Evolutionary conservation across 129 eudicot species (phyloP), one percentile per base, ranked within the genome.

Genomic region (Mikania micrantha): DNA sequence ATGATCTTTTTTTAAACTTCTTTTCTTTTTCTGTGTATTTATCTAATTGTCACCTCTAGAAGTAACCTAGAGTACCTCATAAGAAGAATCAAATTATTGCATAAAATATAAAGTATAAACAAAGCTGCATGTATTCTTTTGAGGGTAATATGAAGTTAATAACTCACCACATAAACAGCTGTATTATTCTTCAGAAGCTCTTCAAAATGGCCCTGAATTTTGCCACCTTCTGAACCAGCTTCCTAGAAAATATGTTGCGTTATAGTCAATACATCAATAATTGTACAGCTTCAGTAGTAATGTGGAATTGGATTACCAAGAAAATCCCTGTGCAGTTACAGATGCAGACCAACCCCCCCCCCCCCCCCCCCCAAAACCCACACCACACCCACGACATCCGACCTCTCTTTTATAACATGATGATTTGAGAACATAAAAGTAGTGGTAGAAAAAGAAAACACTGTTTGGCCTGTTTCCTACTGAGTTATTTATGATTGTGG

Each of bases 221-320:
- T 89, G 45, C 95, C 95, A 49, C 98, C 96, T 42, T 89, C 99
- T 19, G 91, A 84, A 66, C 95, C 86, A 49, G 96, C 92, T 79
- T 89, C 99, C 99, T 93, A 78, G 50, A 79, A 86, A 16, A 17
- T 50, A 35, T 40, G 59, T 2, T 7, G 56, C 54, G 64, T 35
- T 49, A 48, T n/a, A 73, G 35, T 10, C 2, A 38, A 45, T 19
- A 21, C 25, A 31, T 22, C 7, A 10, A 22, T 11, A 11, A 53
- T 2, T 45, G 19, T 21, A 60, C 22, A 32, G 16, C 1, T 53
- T 35, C 42, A 50, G 57, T 17, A n/a, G n/a, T n/a, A n/a, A n/a
- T n/a, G 36, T 32, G 36, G 0, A 32, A 29, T 45, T 66, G 29
- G 22, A 48, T 25, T 5, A 65, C 11, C 19, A 16, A 52, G 11